These are phyloP conservation scores for Vitis hybrid DNA, from an alignment of 177 flowering plant species.

Conservation along the genomic window DNA sequence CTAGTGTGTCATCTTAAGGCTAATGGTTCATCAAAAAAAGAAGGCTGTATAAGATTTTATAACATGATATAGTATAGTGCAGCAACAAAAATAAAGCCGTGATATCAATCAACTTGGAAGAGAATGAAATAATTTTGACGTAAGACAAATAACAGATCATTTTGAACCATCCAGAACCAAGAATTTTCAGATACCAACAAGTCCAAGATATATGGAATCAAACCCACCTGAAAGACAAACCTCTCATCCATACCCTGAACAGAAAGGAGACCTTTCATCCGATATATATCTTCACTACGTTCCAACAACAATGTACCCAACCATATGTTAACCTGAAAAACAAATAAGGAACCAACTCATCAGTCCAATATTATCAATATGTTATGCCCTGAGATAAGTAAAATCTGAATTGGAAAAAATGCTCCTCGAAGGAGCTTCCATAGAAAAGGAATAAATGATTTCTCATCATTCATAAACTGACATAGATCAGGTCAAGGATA, in stretches of 20 bases:
- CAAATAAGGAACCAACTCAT: neutral
- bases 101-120: neutral
- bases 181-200: neutral
- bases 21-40: too few species aligned
- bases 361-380: neutral
- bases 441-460: neutral
- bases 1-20: too few species aligned
- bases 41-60: too few species aligned
- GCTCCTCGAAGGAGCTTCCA: too few species aligned
- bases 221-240: constrained; percentile 87
- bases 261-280: constrained; percentile 95
- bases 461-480: neutral
- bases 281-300: constrained; percentile 87
- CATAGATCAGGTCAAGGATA: too few species aligned
- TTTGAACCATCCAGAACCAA: neutral
- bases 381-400: too few species aligned
- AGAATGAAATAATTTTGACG: too few species aligned
- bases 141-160: too few species aligned
- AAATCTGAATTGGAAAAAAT: too few species aligned
- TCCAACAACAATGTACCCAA: constrained; percentile 84
- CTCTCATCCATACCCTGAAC: constrained; percentile 91
- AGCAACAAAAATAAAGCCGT: neutral
- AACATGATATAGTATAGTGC: neutral
- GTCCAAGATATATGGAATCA: too few species aligned
- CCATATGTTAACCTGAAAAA: constrained; percentile 90